Percentiles rank a stretch among this genome's conserved stretches.
phyloP scores from a whole-genome alignment of 352 stramenopile genomes.

The Pseudoperonospora humuli region DNA sequence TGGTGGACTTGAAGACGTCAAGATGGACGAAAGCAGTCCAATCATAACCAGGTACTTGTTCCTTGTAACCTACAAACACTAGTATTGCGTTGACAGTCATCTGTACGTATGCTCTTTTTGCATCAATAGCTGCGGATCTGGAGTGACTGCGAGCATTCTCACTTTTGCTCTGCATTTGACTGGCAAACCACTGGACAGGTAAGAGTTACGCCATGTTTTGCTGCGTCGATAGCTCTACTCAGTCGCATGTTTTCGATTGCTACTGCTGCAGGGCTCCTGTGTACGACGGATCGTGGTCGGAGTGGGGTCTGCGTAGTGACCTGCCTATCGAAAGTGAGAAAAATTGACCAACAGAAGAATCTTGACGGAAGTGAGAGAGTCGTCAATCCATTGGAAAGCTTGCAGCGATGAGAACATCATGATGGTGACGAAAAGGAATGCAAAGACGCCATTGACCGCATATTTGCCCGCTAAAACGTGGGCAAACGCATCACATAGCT shows the following conservation, averaged over 20 bases:
- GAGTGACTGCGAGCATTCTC: constrained; percentile 55
- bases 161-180: constrained; percentile 59
- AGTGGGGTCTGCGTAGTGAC: constrained; percentile 68
- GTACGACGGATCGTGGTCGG: constrained; percentile 88
- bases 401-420: no score
- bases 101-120: no score
- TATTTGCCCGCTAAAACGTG: no score
- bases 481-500: no score
- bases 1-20: constrained; percentile 29
- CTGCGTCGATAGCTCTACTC: constrained; percentile 1
- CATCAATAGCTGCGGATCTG: constrained; percentile 61
- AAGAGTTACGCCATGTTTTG: constrained; percentile 2
- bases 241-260: background rate
- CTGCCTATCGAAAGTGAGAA: constrained; percentile 43
- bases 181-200: constrained; percentile 66
- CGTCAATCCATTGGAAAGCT: no score
- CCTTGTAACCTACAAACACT: no score
- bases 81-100: no score
- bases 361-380: no score
- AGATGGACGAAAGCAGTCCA: constrained; percentile 44
- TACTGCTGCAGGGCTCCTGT: constrained; percentile 41
- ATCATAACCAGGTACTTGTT: constrained; percentile 57
- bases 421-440: no score
- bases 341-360: no score
- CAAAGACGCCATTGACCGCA: no score